Evolutionary conservation across 805 yeast genomes (phyloP).

Genomic region (Starmerella etchellsii): DNA sequence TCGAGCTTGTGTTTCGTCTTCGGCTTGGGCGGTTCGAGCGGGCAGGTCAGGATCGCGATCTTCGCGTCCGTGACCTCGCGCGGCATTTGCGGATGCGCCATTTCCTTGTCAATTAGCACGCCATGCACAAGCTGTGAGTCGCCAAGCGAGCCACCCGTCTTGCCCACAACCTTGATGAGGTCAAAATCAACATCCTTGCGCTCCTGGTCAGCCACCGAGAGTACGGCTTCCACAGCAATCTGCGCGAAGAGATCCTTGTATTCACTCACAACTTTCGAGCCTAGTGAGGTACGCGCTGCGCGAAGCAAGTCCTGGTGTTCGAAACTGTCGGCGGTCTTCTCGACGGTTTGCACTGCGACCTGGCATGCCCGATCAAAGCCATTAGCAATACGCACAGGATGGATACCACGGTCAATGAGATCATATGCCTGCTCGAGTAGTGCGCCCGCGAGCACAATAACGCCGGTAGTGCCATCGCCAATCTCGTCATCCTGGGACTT

Average conservation of each 20-base stretch:
- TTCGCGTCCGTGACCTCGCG: constrained; percentile 64
- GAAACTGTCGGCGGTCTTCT: constrained; percentile 58
- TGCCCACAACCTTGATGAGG: constrained; percentile 86
- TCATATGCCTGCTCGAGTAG: constrained; percentile 87
- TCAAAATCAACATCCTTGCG: constrained; percentile 96
- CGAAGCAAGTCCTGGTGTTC: constrained; percentile 44
- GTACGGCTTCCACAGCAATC: constrained; percentile 94
- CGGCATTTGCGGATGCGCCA: constrained; percentile 98
- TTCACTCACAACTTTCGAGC: constrained; percentile 90
- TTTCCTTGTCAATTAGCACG: constrained; percentile 88
- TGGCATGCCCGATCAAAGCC: constrained; percentile 97
- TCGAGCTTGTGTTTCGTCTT: constrained; percentile 96
- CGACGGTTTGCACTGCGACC: constrained; percentile 68
- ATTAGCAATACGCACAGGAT: constrained; percentile 91
- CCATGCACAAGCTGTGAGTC: constrained; percentile 81
- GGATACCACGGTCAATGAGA: constrained; percentile 91
- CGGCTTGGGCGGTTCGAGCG: constrained; percentile 99
- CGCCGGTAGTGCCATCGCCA: constrained; percentile 99
- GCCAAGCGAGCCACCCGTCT: constrained; percentile 85
- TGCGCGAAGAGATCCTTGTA: constrained; percentile 85
- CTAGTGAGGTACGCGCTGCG: constrained; percentile 90
- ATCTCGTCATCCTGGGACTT: constrained; percentile 95
- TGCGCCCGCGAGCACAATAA: constrained; percentile 91
- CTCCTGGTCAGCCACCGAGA: constrained; percentile 80
- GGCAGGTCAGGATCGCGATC: constrained; percentile 91